These are phyloP conservation scores for Podospora fimiseda DNA, from an alignment of 495 filamentous ascomycete genomes.

Conservation along the genomic window DNA sequence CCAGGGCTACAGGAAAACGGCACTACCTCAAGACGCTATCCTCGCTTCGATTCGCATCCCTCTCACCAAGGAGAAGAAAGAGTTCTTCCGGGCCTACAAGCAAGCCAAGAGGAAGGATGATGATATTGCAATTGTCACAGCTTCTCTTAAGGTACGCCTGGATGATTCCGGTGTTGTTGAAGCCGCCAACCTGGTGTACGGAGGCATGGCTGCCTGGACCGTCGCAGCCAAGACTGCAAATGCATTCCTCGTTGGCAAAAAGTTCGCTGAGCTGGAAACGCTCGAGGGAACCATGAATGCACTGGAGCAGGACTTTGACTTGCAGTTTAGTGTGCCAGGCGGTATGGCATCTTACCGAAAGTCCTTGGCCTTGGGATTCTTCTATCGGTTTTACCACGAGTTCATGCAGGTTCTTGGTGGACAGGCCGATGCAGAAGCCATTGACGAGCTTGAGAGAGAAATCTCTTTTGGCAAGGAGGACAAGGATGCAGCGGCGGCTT, in stretches of 20 bases:
- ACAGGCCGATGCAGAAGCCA: slow-evolving; percentile 52
- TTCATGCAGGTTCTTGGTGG: slow-evolving; percentile 43
- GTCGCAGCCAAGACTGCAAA: slow-evolving; percentile 72
- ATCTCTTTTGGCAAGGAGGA: slow-evolving; percentile 61
- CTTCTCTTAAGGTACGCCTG: slow-evolving; percentile 66
- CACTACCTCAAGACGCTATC: slow-evolving; percentile 73
- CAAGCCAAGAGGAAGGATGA: slow-evolving; percentile 95
- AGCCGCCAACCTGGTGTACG: slow-evolving; percentile 73
- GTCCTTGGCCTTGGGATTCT: slow-evolving; percentile 80
- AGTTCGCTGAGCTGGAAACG: slow-evolving; percentile 69
- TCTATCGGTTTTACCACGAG: slow-evolving; percentile 82
- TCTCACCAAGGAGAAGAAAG: slow-evolving; percentile 57
- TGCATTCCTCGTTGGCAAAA: slow-evolving; percentile 65
- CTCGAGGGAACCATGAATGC: slow-evolving; percentile 84
- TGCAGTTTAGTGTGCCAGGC: slow-evolving; percentile 80
- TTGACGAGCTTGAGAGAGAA: slow-evolving; percentile 59
- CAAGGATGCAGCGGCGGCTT: slow-evolving; percentile 50
- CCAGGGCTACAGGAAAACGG: slow-evolving; percentile 81
- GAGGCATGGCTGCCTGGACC: slow-evolving; percentile 84
- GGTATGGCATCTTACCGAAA: slow-evolving; percentile 96
- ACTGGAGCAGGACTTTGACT: slow-evolving; percentile 77
- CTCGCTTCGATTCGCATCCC: slow-evolving; percentile 85
- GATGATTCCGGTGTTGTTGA: slow-evolving; percentile 59
- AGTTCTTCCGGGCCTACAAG: slow-evolving; percentile 77
- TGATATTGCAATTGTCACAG: slow-evolving; percentile 93